Percentiles rank a stretch among this genome's conserved stretches.
These are phyloP conservation scores for Botryobasidium botryosum DNA, from an alignment of 768 basidiomycete species.

Conservation along the genomic window DNA sequence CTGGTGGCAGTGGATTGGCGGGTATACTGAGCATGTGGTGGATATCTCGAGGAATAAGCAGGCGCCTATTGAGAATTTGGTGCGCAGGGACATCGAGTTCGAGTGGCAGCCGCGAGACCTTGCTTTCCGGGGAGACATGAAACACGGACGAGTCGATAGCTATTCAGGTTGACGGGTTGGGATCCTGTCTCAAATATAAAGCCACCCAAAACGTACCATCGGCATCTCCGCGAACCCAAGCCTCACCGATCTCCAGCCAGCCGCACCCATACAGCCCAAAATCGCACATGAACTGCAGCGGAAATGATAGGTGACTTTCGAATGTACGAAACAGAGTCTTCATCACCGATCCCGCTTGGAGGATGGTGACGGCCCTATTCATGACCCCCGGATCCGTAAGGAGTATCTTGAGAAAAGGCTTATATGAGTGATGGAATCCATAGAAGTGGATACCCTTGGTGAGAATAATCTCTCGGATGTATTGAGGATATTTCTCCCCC, in stretches of 20 bases:
- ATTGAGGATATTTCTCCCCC: conserved; percentile 15
- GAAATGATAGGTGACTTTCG: conserved; percentile 80
- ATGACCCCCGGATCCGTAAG: conserved; percentile 53
- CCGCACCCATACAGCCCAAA: conserved; percentile 91
- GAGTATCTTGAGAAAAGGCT: conserved; percentile 78
- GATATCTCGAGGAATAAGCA: conserved; percentile 41
- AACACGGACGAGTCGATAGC: conserved; percentile 8
- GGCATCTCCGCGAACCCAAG: conserved; percentile 17
- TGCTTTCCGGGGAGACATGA: conserved; percentile 1
- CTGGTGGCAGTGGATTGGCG: conserved; percentile 31
- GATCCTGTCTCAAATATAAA: conserved; percentile 40
- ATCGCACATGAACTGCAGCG: conserved; percentile 87
- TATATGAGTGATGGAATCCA: conserved; percentile 73
- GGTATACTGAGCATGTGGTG: conserved; percentile 46
- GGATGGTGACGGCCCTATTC: conserved; percentile 52
- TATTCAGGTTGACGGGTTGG: background rate
- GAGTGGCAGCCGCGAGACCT: conserved; percentile 36
- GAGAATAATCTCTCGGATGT: conserved; percentile 51
- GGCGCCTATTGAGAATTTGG: conserved; percentile 72
- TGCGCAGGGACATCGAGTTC: conserved; percentile 73
- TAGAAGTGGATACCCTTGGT: conserved; percentile 96
- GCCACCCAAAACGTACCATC: conserved; percentile 29
- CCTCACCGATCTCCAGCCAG: conserved; percentile 50
- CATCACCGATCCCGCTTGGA: conserved; percentile 74
- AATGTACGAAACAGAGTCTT: conserved; percentile 58